Conservation (phyloP, 78 protist species). For the Guillardia theta region DNA sequence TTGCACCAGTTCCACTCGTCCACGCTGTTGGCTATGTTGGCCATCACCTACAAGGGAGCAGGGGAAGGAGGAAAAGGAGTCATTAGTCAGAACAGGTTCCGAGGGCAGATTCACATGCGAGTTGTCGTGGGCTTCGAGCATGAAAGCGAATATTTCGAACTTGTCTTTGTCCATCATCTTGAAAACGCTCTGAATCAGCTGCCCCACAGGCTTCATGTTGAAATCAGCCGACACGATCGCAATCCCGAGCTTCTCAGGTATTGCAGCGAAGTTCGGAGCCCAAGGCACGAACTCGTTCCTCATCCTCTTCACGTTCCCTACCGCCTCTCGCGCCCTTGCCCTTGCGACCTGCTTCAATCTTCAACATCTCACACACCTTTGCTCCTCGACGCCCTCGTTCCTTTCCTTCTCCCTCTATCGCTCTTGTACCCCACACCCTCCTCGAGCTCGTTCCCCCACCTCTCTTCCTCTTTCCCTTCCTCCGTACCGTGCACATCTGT, state of each 20-base stretch:
- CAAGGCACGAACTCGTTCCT: background rate
- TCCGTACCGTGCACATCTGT: background rate
- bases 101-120: too few species aligned
- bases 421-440: background rate
- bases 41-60: background rate
- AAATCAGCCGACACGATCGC: constrained; percentile 1
- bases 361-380: too few species aligned
- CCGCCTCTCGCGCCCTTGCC: background rate
- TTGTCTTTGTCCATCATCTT: background rate
- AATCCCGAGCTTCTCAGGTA: background rate
- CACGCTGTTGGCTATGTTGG: background rate
- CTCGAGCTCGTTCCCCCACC: too few species aligned
- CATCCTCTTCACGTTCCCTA: background rate
- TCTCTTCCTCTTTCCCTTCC: too few species aligned
- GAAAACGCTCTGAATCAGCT: constrained; percentile 30
- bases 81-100: too few species aligned
- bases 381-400: too few species aligned
- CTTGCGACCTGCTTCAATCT: too few species aligned
- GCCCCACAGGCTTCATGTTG: background rate
- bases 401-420: too few species aligned
- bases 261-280: background rate
- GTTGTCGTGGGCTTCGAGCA: background rate
- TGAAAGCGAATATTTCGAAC: background rate
- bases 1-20: constrained; percentile 7
- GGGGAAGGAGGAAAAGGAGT: too few species aligned